Percentiles rank a stretch among this genome's conserved stretches.
Evolutionary conservation across 2,329 filamentous ascomycete species (phyloP).

Genomic region (Dactylonectria macrodidyma): DNA sequence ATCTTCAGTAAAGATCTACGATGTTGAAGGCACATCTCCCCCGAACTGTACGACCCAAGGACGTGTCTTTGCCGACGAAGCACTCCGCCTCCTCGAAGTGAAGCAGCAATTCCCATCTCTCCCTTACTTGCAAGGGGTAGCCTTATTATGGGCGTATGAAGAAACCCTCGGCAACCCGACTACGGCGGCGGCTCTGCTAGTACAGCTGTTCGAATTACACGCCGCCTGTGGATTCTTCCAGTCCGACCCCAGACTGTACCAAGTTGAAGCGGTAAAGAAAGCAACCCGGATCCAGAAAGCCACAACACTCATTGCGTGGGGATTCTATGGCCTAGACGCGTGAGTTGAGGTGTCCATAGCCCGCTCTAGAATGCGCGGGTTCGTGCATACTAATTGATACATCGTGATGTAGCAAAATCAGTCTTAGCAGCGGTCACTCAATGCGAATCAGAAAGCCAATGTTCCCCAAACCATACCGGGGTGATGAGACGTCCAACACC

Average conservation of each 20-base stretch:
- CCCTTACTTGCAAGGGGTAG: slow-evolving; percentile 36
- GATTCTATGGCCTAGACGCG: slow-evolving; percentile 43
- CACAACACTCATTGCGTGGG: slow-evolving; percentile 37
- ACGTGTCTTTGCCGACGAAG: slow-evolving; percentile 23
- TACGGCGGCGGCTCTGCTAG: background rate
- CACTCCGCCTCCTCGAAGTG: slow-evolving; percentile 17
- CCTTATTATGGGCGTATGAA: slow-evolving; percentile 40
- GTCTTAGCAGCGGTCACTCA: background rate
- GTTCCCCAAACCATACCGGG: background rate
- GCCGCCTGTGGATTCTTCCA: background rate
- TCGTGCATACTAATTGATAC: background rate
- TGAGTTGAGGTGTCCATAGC: slow-evolving; percentile 18
- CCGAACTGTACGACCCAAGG: background rate
- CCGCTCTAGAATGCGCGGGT: no score
- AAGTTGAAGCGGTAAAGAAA: background rate
- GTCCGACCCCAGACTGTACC: background rate
- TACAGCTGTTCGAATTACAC: slow-evolving; percentile 1
- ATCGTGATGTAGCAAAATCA: background rate
- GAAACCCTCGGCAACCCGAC: slow-evolving; percentile 26
- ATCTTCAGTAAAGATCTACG: background rate
- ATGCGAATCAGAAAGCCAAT: background rate
- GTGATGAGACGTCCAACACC: background rate
- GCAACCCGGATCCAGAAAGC: slow-evolving; percentile 21
- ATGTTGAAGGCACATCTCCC: background rate
- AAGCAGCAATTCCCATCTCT: slow-evolving; percentile 20